Base-by-base conservation (phyloP, 306 rosid genomes). In the Lathyrus aphaca region DNA sequence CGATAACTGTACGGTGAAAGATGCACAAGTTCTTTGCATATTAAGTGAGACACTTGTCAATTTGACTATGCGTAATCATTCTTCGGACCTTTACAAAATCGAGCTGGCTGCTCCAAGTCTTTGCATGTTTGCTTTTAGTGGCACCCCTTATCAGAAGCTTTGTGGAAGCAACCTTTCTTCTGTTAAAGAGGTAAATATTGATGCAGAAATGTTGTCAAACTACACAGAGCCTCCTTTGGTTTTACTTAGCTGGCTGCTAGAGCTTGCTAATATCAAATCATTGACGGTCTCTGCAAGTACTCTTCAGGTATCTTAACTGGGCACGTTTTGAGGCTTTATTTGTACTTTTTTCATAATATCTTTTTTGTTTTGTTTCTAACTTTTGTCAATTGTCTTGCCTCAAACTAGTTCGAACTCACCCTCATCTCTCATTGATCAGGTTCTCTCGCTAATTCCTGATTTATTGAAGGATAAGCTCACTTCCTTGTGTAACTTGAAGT, bases 61-160 rank as follows among this genome's bases (percentile, higher is more conserved):
- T 59, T 66, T 78, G 5, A 72, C 78, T 2, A 17, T 78, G 35
- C 51, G 27, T 44, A 29, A 45, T 63, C 66, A 42, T 12, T 15
- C 48, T 4, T 21, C 42, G 0, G 65, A 48, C 4, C 17, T 48
- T 27, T 38, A 72, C 35, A 66, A 72, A 30, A 62, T 78, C 5
- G 65, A 14, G 51, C 59, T 78, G 4, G 59, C 74, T 5, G 23
- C 82, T 5, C 77, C 77, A 10, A 78, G 56, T 14, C 69, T 78
- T 27, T 1, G 57, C 1, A 29, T 39, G 4, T 45, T 78, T 13
- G 11, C 30, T 19, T 78, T 78, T 19, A 13, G 16, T 0, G 77
- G 77, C 4, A 19, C 60, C 5, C 69, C 82, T 25, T 13, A 13
- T 40, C 73, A 71, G n/a, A 57, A 37, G n/a, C 44, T 69, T 4